These are phyloP conservation scores for Pythium rhizo-oryzae DNA, from an alignment of 352 stramenopile species.

Conservation along the genomic window DNA sequence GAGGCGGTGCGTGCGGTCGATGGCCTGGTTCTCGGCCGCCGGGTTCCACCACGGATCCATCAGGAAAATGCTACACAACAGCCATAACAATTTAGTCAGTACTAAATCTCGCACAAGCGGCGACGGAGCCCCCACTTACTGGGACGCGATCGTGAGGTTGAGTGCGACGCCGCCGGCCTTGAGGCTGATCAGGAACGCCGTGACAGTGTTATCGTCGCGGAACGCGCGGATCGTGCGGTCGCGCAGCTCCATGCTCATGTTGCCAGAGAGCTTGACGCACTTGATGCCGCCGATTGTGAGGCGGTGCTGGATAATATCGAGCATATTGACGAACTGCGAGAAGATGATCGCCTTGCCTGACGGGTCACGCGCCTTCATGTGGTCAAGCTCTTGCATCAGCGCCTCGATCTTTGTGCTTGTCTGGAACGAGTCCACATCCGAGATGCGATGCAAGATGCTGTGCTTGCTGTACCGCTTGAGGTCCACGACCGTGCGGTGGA, in stretches of 20 bases:
- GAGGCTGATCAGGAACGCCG: constrained; percentile 97
- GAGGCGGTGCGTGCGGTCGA: constrained; percentile 98
- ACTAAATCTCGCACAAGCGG: no score
- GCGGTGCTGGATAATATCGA: constrained; percentile 98
- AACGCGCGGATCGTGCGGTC: constrained; percentile 82
- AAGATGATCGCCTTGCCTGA: constrained; percentile 99
- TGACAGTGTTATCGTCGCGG: constrained; percentile 92
- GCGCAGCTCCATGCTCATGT: constrained; percentile 88
- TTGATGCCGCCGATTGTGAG: constrained; percentile 89
- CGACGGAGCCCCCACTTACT: constrained; percentile 55
- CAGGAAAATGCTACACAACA: constrained; percentile 90
- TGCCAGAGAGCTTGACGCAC: constrained; percentile 92
- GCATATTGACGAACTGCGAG: constrained; percentile 99
- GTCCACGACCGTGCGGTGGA: constrained; percentile 38
- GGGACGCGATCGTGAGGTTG: constrained; percentile 97
- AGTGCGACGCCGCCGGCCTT: constrained; percentile 98
- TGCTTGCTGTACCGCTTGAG: constrained; percentile 71
- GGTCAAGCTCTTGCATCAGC: constrained; percentile 95
- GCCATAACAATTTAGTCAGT: neutral
- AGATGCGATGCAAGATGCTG: constrained; percentile 69
- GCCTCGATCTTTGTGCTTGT: constrained; percentile 99
- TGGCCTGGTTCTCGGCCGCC: constrained; percentile 93
- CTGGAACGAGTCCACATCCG: constrained; percentile 70
- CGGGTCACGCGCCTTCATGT: constrained; percentile 92
- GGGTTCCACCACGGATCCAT: constrained; percentile 99